Conservation (phyloP, 768 basidiomycete genomes). For the Hypholoma fasciculare region DNA sequence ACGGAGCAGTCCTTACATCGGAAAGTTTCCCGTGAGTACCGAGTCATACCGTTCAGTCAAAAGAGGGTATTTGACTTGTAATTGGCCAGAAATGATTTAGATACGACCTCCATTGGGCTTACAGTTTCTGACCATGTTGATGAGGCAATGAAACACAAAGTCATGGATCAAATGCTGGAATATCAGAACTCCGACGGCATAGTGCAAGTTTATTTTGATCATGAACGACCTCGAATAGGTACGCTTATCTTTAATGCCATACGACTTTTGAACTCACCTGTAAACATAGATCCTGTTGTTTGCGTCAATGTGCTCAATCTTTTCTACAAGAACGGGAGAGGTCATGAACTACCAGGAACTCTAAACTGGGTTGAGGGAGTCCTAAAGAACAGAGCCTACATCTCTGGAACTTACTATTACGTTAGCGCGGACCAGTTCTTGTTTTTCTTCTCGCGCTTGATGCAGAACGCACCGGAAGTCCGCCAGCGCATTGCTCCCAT, state of each 20-base stretch:
- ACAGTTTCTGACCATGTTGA: slow-evolving; percentile 35
- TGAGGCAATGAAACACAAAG: slow-evolving; percentile 32
- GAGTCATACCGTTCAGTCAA: no score
- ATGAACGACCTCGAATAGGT: slow-evolving; percentile 6
- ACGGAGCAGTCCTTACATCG: slow-evolving; percentile 14
- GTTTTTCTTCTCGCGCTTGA: slow-evolving; percentile 15
- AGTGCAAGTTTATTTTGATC: slow-evolving; percentile 43
- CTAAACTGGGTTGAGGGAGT: slow-evolving; percentile 14
- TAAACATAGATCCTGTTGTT: slow-evolving; percentile 11
- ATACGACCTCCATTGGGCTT: slow-evolving; percentile 57
- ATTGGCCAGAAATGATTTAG: slow-evolving; percentile 37
- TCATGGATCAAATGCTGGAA: slow-evolving; percentile 60
- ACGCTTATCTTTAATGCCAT: background rate
- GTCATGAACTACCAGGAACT: slow-evolving; percentile 11
- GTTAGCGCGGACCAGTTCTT: slow-evolving; percentile 14
- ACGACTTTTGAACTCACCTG: background rate
- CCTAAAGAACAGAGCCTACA: slow-evolving; percentile 12
- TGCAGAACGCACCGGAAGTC: slow-evolving; percentile 1
- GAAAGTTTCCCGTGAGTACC: slow-evolving; percentile 3
- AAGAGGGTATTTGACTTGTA: background rate
- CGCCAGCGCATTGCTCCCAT: background rate
- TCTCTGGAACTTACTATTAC: slow-evolving; percentile 16
- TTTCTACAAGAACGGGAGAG: slow-evolving; percentile 12
- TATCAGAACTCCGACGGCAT: slow-evolving; percentile 52
- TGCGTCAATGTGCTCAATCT: slow-evolving; percentile 15